A percentile compares a stretch with the other conserved stretches of the same genome.
phyloP scores from a whole-genome alignment of 1,284 basidiomycete species.

The Grifola frondosa region DNA sequence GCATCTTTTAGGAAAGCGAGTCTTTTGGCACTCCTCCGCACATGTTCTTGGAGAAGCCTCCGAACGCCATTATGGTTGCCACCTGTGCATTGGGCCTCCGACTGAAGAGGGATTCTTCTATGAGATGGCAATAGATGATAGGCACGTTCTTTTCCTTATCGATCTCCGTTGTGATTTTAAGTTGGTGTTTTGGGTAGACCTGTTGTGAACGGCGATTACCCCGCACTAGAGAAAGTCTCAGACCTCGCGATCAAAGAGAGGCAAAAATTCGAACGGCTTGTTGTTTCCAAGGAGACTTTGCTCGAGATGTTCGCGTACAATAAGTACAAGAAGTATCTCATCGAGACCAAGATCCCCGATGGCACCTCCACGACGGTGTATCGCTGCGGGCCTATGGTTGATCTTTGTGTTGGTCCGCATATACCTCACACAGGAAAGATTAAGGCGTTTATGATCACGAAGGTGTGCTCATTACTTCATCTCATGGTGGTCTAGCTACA shows the following conservation, averaged over 20 bases:
- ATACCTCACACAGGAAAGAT: constrained; percentile 98
- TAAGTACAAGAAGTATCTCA: constrained; percentile 98
- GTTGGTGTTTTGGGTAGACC: constrained; percentile 42
- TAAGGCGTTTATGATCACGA: constrained; percentile 95
- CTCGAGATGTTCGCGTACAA: constrained; percentile 99
- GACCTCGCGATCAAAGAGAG: constrained; percentile 94
- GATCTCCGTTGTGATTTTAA: constrained; percentile 1
- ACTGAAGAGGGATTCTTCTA: constrained; percentile 99
- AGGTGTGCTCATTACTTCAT: constrained; percentile 47
- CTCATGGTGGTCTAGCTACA: constrained; percentile 1
- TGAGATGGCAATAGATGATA: constrained; percentile 87
- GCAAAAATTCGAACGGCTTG: constrained; percentile 94
- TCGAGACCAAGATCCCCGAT: constrained; percentile 94
- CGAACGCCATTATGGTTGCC: constrained; percentile 96
- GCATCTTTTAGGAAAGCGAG: constrained; percentile 72
- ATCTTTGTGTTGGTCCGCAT: constrained; percentile 96
- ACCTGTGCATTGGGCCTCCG: constrained; percentile 96
- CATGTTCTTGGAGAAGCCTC: constrained; percentile 99
- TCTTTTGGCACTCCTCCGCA: constrained; percentile 99
- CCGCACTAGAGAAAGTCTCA: constrained; percentile 84
- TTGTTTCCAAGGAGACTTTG: constrained; percentile 91
- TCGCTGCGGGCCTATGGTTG: constrained; percentile 98
- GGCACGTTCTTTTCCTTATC: constrained; percentile 39
- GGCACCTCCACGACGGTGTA: constrained; percentile 98
- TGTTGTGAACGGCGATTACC: constrained; percentile 82